Evolutionary conservation across 768 basidiomycete genomes (phyloP).

Genomic region (Lactarius hatsudake): DNA sequence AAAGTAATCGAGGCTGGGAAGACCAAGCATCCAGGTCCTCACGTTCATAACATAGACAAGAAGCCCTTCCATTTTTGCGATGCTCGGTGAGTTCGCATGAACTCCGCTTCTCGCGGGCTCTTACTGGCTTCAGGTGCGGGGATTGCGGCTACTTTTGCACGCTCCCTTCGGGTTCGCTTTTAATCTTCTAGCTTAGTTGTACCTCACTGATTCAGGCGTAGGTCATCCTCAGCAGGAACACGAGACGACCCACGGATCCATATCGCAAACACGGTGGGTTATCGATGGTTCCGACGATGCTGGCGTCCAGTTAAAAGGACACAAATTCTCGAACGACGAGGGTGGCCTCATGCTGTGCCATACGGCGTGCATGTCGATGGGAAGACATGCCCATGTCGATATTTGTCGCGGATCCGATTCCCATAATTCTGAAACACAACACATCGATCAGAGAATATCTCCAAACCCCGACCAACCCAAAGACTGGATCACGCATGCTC

Average conservation of each 20-base stretch:
- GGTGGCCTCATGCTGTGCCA: slow-evolving; percentile 64
- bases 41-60: slow-evolving; percentile 46
- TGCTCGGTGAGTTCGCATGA: slow-evolving; percentile 35
- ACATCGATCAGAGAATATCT: slow-evolving; percentile 41
- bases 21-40: slow-evolving; percentile 43
- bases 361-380: slow-evolving; percentile 52
- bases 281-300: slow-evolving; percentile 52
- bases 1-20: slow-evolving; percentile 44
- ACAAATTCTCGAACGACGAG: slow-evolving; percentile 51
- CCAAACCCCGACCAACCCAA: slow-evolving; percentile 49
- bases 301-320: slow-evolving; percentile 51
- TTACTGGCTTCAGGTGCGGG: slow-evolving; percentile 40
- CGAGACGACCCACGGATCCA: slow-evolving; percentile 60
- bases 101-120: not conserved
- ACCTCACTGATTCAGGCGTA: slow-evolving; percentile 26
- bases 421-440: slow-evolving; percentile 43
- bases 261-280: slow-evolving; percentile 56
- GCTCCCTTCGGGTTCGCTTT: slow-evolving; percentile 47
- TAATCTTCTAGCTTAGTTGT: not conserved
- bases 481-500: slow-evolving; percentile 51
- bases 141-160: slow-evolving; percentile 58
- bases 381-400: slow-evolving; percentile 55
- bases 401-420: slow-evolving; percentile 50
- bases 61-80: slow-evolving; percentile 55
- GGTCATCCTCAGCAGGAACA: slow-evolving; percentile 59